Evolutionary conservation across 768 basidiomycete species (phyloP), one percentile per base, ranked within the genome.

Genomic region (Trametes meyenii): DNA sequence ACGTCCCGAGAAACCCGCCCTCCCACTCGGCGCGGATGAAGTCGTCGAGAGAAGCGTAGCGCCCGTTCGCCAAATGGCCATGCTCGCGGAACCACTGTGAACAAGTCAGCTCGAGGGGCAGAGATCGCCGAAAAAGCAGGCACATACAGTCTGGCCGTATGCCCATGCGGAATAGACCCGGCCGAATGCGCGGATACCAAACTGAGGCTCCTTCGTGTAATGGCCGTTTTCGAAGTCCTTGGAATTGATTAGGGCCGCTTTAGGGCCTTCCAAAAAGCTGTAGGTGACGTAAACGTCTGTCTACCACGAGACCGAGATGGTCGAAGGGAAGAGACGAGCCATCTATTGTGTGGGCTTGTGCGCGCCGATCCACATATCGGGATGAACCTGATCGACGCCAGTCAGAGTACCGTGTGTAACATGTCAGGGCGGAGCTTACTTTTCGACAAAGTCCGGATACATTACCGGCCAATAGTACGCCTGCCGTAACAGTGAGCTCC

Each of bases 231-330:
- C 72, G 67, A 83, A 87, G 63, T 85, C 84, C 66, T 79, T 80
- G 17, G 85, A 84, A 26, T 80, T 78, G 0, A 77, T 56, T 48
- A 86, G 72, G 3, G 85, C 83, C 14, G 82, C 76, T 67, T 83
- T 85, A 6, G 83, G 81, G 0, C 85, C 84, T 72, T 87, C 85
- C 21, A 86, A 69, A 72, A 85, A 85, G 67, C 84, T 85, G 64
- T 7, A n/a, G 5, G 12, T 23, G 14, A 12, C 13, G 1, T 5
- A 5, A 38, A 33, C 7, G 5, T 11, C 2, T 1, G 39, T 16
- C 1, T 3, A 13, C n/a, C 23, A 6, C 17, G 50, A 23, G 12
- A 4, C 17, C 1, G 17, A 17, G 11, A 29, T 26, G 26, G 16
- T 10, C 2, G 16, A 23, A 11, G 13, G 8, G 16, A 16, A 11